These are phyloP conservation scores for Lithospermum erythrorhizon DNA, from an alignment of 257 asterid species.

Conservation along the genomic window DNA sequence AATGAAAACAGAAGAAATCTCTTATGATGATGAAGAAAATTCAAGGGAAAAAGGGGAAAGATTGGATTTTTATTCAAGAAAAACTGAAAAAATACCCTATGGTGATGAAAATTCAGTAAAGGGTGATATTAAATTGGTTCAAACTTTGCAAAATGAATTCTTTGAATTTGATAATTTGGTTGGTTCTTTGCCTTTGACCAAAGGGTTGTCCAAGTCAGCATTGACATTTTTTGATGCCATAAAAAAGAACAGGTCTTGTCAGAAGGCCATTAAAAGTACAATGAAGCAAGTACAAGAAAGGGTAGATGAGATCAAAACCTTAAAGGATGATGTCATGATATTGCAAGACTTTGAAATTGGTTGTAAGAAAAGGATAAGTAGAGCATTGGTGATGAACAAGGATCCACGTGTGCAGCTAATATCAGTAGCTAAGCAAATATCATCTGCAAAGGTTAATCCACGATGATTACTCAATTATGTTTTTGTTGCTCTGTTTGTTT, in stretches of 20 bases:
- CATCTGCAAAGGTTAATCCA: slow-evolving; percentile 43
- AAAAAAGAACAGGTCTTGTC: slow-evolving; percentile 75
- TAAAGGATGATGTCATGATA: slow-evolving; percentile 56
- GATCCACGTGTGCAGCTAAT: slow-evolving; percentile 75
- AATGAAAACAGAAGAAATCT: too few relatives aligned
- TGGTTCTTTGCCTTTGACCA: slow-evolving; percentile 25
- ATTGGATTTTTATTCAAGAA: too few relatives aligned
- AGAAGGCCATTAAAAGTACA: slow-evolving; percentile 53
- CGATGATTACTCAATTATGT: too few relatives aligned
- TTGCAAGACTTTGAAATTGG: slow-evolving; percentile 62
- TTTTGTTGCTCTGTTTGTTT: neutral
- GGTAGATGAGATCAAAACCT: slow-evolving; percentile 57
- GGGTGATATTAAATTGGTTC: too few relatives aligned
- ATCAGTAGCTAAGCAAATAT: slow-evolving; percentile 46
- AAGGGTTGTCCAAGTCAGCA: slow-evolving; percentile 62
- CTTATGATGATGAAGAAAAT: too few relatives aligned
- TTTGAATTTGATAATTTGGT: too few relatives aligned
- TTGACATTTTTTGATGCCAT: slow-evolving; percentile 71
- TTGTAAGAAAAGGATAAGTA: slow-evolving; percentile 58
- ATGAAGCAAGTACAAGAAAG: slow-evolving; percentile 72
- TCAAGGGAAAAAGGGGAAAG: too few relatives aligned
- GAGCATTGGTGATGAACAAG: slow-evolving; percentile 68
- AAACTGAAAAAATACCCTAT: too few relatives aligned
- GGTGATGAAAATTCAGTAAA: too few relatives aligned
- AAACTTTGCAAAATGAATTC: too few relatives aligned